Evolutionary conservation across 441 rosid genomes (phyloP), one percentile per base, ranked within the genome.

Genomic region (Eutrema salsugineum): DNA sequence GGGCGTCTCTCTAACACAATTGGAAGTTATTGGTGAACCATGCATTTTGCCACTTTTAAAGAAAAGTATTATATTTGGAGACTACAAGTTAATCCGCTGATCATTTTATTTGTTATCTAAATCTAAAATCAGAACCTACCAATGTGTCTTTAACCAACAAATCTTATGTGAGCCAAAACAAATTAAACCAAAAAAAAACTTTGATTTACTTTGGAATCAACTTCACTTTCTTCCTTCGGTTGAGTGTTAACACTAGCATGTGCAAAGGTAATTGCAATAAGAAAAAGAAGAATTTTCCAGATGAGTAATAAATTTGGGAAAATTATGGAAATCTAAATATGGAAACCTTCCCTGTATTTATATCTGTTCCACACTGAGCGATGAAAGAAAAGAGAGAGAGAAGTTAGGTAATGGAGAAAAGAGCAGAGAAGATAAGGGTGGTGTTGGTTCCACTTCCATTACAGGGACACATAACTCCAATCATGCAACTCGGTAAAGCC

Each of bases 381-480:
- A 32, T 32, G 8, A 32, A 32, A 32, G 8, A 19, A 46, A 10
- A 19, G 17, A 15, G 27, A 47, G 17, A 22, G 12, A 47, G 17
- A 47, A 14, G 28, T 19, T 20, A 20, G 22, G 12, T 8, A 40
- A 60, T 60, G 65, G 50, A 40, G 49, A 42, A 60, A 22, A 40
- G 5, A 1, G 20, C 1, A 8, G 12, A 0, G 6, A 40, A 22
- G 33, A 20, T 33, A 60, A 63, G 62, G 28, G 9, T 81, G 19
- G 78, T 81, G 53, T 30, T 53, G 6, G 58, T 53, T 7, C 11
- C 38, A 53, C 3, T 3, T 12, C 36, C 58, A 27, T 1, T 10
- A 38, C 83, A 77, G 47, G 83, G 86, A 30, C 86, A 81, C 58
- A 16, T 74, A 14, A 77, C 42, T n/a, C 84, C 84, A 0, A 68